Base-by-base conservation (phyloP, 2,329 filamentous ascomycete genomes). In the Alternaria sp. region DNA sequence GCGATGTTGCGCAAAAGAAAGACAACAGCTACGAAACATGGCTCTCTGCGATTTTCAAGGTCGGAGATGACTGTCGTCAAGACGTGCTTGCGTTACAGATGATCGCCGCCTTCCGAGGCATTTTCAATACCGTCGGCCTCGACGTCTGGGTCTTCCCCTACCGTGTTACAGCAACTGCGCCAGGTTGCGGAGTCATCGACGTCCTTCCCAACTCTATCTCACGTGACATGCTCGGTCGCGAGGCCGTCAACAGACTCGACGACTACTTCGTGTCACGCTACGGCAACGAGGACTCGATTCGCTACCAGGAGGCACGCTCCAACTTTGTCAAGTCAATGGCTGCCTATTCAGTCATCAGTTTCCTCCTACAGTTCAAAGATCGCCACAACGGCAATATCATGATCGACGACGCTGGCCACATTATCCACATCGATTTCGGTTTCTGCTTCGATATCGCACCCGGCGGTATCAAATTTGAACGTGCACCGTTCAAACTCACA, bases 241-340 rank as follows among this genome's bases (percentile, higher is more conserved):
- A 99, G 81, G 93, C 95, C 3, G 95, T 99, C 75, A 99, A 99
- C 75, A 94, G 95, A 0, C 87, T 99, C 0, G 97, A 98, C 80
- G 95, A 99, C 76, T 99, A 99, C 82, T 99, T 99, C 76, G 86
- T 97, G 59, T 94, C 91, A 70, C 97, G 97, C 78, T 99, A 99
- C 77, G 95, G 95, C 66, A 95, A 95, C 71, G 94, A 98, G 79
- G 93, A 98, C 78, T 96, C 92, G 1, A 90, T 97, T 51, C 89
- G 90, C 39, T 99, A 97, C 85, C 96, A 99, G 80, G 91, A 94
- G 78, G 95, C 95, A 11, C 90, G 95, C 64, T 94, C 88, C 81
- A 98, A 98, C 80, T 99, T 99, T 76, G 94, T 99, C 80, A 99
- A 99, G 83, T 95, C 91, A 75, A 98, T 99, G 95, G 95, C 96